These are phyloP conservation scores for Penicillium atrosanguineum DNA, from an alignment of 495 filamentous ascomycete species.

Conservation along the genomic window DNA sequence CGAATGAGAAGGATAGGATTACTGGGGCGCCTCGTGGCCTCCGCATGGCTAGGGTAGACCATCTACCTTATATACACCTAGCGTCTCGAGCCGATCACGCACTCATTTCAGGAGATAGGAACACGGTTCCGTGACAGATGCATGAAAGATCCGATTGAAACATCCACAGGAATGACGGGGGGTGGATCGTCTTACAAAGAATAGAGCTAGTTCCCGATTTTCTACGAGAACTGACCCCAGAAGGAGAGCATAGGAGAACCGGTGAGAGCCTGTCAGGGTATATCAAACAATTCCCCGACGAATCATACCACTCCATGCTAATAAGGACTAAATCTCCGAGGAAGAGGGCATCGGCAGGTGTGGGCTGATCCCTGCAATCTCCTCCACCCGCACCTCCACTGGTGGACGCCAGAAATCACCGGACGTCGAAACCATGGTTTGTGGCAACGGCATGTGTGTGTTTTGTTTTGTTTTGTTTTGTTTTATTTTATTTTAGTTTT, in stretches of 20 bases:
- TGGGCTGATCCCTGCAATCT: constrained; percentile 30
- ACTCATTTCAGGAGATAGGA: not conserved
- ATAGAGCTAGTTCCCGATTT: constrained; percentile 7
- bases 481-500: no score
- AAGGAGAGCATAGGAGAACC: not conserved
- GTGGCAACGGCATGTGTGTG: not conserved
- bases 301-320: constrained; percentile 16
- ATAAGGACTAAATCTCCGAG: not conserved
- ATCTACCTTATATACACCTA: constrained; percentile 16
- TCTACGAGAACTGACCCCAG: not conserved
- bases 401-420: not conserved
- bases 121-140: not conserved
- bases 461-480: no score
- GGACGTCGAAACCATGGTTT: not conserved
- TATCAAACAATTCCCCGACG: not conserved
- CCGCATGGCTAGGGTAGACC: constrained; percentile 9
- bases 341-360: constrained; percentile 12
- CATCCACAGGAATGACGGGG: not conserved
- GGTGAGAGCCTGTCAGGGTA: not conserved
- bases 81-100: not conserved
- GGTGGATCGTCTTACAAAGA: constrained; percentile 11
- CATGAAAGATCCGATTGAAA: constrained; percentile 3
- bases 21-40: constrained; percentile 21
- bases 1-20: constrained; percentile 2
- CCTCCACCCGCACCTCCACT: constrained; percentile 11